phyloP scores from a whole-genome alignment of 2,329 filamentous ascomycete genomes.

The Trichoderma afroharzianum region DNA sequence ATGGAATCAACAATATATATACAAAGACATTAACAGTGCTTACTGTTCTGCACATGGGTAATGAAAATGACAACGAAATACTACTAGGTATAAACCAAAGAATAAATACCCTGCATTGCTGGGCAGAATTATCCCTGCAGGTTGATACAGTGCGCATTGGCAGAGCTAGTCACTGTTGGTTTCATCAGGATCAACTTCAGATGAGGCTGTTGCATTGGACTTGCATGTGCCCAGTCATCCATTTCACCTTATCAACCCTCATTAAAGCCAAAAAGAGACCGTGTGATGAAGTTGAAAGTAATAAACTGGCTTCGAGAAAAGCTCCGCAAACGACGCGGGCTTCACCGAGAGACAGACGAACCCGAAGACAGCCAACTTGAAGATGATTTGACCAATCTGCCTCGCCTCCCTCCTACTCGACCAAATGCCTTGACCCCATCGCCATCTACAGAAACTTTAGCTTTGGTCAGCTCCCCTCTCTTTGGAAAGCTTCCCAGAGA shows the following conservation, averaged over 20 bases:
- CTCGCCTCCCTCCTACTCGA: not conserved
- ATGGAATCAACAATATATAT: too few species aligned
- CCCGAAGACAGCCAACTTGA: not conserved
- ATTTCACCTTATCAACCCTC: not conserved
- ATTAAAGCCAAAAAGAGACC: too few species aligned
- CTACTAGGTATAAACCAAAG: not conserved
- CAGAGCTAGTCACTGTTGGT: not conserved
- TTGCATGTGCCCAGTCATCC: not conserved
- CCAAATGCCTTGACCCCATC: not conserved
- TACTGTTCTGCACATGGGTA: not conserved
- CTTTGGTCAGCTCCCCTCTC: not conserved
- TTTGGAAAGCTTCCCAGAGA: not conserved
- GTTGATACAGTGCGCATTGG: not conserved
- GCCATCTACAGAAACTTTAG: not conserved
- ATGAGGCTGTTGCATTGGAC: not conserved
- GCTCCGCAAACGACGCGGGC: not conserved
- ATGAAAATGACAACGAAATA: not conserved
- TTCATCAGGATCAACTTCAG: not conserved
- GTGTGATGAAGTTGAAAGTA: not conserved
- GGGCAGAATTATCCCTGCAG: not conserved
- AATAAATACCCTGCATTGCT: not conserved
- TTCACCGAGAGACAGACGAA: not conserved
- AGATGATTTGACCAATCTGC: not conserved
- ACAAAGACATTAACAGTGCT: not conserved
- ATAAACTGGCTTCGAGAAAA: not conserved